Percentiles rank a stretch among this genome's conserved stretches.
phyloP scores from a whole-genome alignment of 78 protist species.

The Tieghemostelium lacteum region DNA sequence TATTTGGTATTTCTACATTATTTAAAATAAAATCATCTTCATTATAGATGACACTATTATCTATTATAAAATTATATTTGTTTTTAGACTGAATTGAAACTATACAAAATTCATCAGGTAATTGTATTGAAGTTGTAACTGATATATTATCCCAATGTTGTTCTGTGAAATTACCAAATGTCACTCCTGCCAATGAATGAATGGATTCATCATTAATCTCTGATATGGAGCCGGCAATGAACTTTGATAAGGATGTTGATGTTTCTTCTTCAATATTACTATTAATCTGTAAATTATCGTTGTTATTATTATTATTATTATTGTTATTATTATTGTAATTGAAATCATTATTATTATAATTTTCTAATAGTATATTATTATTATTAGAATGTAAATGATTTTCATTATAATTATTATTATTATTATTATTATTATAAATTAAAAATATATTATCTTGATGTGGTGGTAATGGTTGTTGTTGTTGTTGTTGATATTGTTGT shows the following conservation, averaged over 20 bases:
- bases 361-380: neutral
- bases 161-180: conserved; percentile 21
- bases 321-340: neutral
- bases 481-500: conserved; percentile 1
- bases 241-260: neutral
- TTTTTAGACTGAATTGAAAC: conserved; percentile 2
- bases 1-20: neutral
- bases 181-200: conserved; percentile 12
- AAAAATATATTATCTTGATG: no score
- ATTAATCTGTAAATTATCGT: no score
- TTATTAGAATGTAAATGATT: neutral
- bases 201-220: neutral
- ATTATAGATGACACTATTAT: neutral
- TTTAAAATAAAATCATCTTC: neutral
- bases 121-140: conserved; percentile 21
- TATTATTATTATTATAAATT: no score
- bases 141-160: conserved; percentile 14
- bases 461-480: conserved; percentile 2
- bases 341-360: no score
- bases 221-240: neutral
- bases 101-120: conserved; percentile 35
- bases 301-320: no score
- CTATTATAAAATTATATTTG: neutral
- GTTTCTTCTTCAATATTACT: neutral
- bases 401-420: no score